Base-by-base conservation (phyloP, 306 rosid species). In the Medicago ruthenica region DNA sequence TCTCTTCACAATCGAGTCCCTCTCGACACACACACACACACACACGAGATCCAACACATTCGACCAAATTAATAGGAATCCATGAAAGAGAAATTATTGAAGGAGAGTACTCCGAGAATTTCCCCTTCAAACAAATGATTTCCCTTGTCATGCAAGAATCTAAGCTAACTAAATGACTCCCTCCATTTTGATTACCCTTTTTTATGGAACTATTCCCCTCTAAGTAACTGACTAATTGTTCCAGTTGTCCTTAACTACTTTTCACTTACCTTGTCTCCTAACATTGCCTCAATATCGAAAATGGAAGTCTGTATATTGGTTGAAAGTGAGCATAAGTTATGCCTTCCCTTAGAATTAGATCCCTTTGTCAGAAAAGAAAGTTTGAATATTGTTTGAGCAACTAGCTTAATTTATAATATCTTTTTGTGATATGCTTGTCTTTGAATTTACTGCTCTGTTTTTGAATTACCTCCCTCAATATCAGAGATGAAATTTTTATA, bases 381-480 rank as follows among this genome's bases (percentile, higher is more conserved):
- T 70, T 18, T 53, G 22, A 57, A 31, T 24, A 51, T 24, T 59
- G 16, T 57, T 67, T 20, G 59, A 71, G 15, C 57, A 42, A 50
- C 55, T 17, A 16, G 71, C 44, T 24, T 16, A 48, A 22, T 65
- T 57, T 62, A 8, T 27, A 10, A 63, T 22, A 61, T 76, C 39
- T 37, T 73, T 67, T 63, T 61, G 70, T 45, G 53, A 80, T 68
- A 37, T 47, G 68, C 67, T 57, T 17, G 59, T 18, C 17, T 70
- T 41, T 54, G 70, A 73, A 53, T 78, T 75, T 36, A 16, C 70
- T 75, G 44, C 58, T 80, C 31, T 48, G 73, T 45, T 79, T 65
- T 37, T 70, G 41, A 20, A 6, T 44, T 50, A n/a, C 47, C 13
- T 64, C 34, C 48, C 21, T 70, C 65, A 57, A 36, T 64, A 44